Evolutionary conservation across 2,329 filamentous ascomycete genomes (phyloP), one percentile per base, ranked within the genome.

Genomic region (Colletotrichum sp.): DNA sequence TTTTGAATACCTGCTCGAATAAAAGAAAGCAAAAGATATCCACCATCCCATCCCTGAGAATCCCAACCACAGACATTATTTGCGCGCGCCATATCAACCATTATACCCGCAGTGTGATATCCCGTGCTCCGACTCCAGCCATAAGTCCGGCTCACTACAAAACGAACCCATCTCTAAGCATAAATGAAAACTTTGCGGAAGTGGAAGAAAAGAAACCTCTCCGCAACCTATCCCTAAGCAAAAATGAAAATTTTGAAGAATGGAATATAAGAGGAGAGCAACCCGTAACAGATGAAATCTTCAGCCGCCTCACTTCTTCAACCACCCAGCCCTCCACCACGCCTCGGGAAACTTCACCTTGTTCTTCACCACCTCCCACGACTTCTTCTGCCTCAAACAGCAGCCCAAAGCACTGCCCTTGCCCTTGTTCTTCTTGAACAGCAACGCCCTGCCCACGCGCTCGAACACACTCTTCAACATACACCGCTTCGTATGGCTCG

Each of bases 1-100:
- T 94, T 94, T 80, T 93, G 74, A 84, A 34, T 32, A 60, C 30
- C n/a, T 6, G 49, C 18, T 24, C 55, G 8, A 59, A 28, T 9
- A 59, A 28, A 28, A 59, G 21, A 59, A 59, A 59, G 26, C 55
- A 59, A 59, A 59, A 59, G 24, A 24, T 59, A 16, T 26, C 21
- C 13, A 26, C n/a, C 13, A 59, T 16, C 18, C 10, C 24, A 59
- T 59, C 55, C 55, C 55, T 26, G 15, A 59, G 2, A 28, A 59
- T 28, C n/a, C n/a, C n/a, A 52, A 4, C n/a, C n/a, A 21, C 44
- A 52, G n/a, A 52, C 44, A 13, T 52, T 13, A 21, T 2, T 52
- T 21, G n/a, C 44, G n/a, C 8, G 8, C 6, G n/a, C 12, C 13
- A 52, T 8, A 24, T 52, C 9, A 52, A 21, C 8, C n/a, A 21